Evolutionary conservation across 2,329 filamentous ascomycete species (phyloP), one percentile per base, ranked within the genome.

Genomic region (Nothophaeocryptopus gaeumannii): DNA sequence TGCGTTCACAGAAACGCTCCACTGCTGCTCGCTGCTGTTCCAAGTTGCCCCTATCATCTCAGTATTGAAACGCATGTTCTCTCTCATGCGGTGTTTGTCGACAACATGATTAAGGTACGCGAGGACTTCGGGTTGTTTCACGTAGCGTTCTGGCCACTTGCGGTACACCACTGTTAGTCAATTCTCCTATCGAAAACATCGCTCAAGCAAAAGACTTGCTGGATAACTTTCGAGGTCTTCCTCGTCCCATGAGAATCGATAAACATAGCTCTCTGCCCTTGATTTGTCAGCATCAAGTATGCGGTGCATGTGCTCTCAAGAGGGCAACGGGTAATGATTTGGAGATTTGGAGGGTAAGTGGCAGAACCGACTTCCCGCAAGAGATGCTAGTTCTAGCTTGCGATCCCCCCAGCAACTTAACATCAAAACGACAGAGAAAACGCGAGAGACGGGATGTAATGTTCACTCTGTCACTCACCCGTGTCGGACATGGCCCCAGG

Each of bases 81-180:
- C 45, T 20, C 51, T 43, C 37, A 58, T 43, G 42, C 51, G 46
- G 43, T 56, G 47, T 46, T 51, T 54, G 13, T 54, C 54, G 13
- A 39, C 40, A 26, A 53, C 49, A 45, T 58, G 56, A 29, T 50
- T 52, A n/a, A 58, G 45, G 40, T 58, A 58, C 11, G 35, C 49
- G 14, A 58, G 45, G 2, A 58, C 56, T 14, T 76, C 68, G 0
- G 75, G 75, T 2, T 73, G 67, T 54, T 73, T 70, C 0, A 70
- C 71, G 51, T 77, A 75, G 8, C 65, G 58, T 8, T 70, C 59
- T 8, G 60, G 59, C 69, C 70, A 72, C 3, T 10, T 20, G 30
- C 26, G 2, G 14, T 30, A 20, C 8, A 10, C 39, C 8, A 15
- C 3, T 20, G 14, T 34, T 32, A 33, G 29, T 7, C 10, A 33